phyloP scores from a whole-genome alignment of 306 rosid genomes.

The Ochetophila trinervis region DNA sequence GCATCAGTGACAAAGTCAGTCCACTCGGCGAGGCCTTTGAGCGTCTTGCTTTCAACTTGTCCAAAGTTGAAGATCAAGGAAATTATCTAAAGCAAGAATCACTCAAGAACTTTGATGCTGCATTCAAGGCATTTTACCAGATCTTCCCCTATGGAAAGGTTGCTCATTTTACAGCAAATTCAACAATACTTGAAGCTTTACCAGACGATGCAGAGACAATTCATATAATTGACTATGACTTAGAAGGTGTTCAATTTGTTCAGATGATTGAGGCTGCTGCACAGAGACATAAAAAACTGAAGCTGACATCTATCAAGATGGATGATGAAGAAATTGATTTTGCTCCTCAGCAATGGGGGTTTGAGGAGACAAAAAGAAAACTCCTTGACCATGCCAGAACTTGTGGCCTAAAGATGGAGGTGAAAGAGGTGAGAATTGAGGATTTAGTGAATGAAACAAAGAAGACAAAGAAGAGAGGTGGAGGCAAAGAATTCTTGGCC shows the following conservation, averaged over 20 bases:
- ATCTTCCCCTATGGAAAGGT: constrained; percentile 41
- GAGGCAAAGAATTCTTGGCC: constrained; percentile 38
- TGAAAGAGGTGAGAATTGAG: constrained; percentile 46
- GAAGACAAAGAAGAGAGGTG: constrained; percentile 35
- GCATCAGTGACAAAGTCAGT: constrained; percentile 43
- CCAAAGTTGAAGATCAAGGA: constrained; percentile 27
- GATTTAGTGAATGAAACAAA: constrained; percentile 44
- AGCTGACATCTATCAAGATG: constrained; percentile 49
- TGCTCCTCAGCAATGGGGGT: constrained; percentile 27
- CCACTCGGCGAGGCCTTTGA: constrained; percentile 51
- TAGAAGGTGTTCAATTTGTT: constrained; percentile 57
- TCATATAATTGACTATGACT: constrained; percentile 47
- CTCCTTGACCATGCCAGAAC: constrained; percentile 43
- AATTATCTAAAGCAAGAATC: constrained; percentile 52
- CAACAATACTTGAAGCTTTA: constrained; percentile 47
- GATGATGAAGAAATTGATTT: constrained; percentile 23
- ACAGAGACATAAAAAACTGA: constrained; percentile 28
- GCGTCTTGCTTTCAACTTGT: constrained; percentile 45
- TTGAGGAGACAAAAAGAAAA: constrained; percentile 37
- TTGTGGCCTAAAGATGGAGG: constrained; percentile 42
- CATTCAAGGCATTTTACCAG: constrained; percentile 43
- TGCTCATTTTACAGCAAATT: constrained; percentile 52
- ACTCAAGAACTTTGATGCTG: constrained; percentile 26
- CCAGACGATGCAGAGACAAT: constrained; percentile 43
- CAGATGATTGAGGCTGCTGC: constrained; percentile 41